Conservation (phyloP, 371 early-diverging fungal genomes). For the Coemansia sp. region DNA sequence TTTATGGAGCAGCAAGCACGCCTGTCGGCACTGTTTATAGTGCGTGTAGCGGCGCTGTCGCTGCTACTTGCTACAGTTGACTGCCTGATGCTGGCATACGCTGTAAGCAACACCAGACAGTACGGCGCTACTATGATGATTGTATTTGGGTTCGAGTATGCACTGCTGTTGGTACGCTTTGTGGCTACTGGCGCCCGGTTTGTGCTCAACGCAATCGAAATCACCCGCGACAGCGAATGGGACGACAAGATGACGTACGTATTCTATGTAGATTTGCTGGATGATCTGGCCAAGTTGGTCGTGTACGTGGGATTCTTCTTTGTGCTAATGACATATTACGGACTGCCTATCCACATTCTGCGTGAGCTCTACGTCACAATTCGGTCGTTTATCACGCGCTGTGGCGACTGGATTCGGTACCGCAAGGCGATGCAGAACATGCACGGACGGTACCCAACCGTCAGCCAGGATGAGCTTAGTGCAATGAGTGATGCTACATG, state of each 20-base stretch:
- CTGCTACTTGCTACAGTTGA: conserved; percentile 72
- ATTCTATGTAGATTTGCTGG: conserved; percentile 65
- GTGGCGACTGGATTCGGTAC: conserved; percentile 84
- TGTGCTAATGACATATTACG: conserved; percentile 75
- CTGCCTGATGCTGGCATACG: conserved; percentile 63
- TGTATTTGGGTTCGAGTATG: conserved; percentile 96
- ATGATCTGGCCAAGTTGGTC: conserved; percentile 84
- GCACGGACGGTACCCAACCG: conserved; percentile 90
- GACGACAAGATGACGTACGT: conserved; percentile 89
- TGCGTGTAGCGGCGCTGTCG: conserved; percentile 59
- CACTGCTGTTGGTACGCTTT: conserved; percentile 74
- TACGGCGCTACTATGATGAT: conserved; percentile 87
- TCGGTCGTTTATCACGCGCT: conserved; percentile 83
- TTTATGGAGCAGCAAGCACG: conserved; percentile 64
- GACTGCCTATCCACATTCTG: conserved; percentile 89
- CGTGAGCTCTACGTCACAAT: conserved; percentile 93
- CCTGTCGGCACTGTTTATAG: conserved; percentile 29
- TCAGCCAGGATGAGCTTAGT: conserved; percentile 76
- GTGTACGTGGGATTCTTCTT: conserved; percentile 85
- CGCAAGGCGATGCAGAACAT: conserved; percentile 91
- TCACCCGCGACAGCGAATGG: conserved; percentile 82
- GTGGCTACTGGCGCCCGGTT: conserved; percentile 78
- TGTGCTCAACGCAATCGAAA: conserved; percentile 79
- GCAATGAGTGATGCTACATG: conserved; percentile 83
- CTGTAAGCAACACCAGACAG: conserved; percentile 59